Percentiles rank a stretch among this genome's conserved stretches.
phyloP scores from a whole-genome alignment of 2,329 filamentous ascomycete genomes.

The Fusarium sp. region DNA sequence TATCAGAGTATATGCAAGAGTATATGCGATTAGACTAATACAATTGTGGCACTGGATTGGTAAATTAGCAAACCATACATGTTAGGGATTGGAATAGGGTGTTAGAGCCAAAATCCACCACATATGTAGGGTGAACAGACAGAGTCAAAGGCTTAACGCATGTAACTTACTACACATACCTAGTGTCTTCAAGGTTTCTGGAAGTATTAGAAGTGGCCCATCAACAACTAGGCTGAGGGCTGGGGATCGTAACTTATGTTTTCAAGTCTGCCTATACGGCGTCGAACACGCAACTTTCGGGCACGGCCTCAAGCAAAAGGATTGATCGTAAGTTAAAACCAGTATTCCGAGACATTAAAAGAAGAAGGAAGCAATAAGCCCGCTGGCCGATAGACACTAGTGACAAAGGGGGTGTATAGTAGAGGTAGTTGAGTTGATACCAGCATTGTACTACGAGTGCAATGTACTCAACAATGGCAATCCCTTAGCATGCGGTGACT shows the following conservation, averaged over 20 bases:
- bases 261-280: not conserved
- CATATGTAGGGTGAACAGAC: not conserved
- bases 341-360: not conserved
- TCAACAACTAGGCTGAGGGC: not conserved
- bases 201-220: not conserved
- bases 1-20: not conserved
- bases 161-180: not conserved
- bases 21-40: conserved; percentile 10
- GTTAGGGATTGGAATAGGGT: not conserved
- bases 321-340: not conserved
- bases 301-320: not conserved
- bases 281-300: not conserved
- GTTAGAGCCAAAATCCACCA: too few relatives aligned
- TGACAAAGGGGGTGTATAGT: not conserved
- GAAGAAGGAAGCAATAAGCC: not conserved
- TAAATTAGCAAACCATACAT: not conserved
- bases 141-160: conserved; percentile 6
- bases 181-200: not conserved
- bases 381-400: not conserved
- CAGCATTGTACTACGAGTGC: conserved; percentile 1
- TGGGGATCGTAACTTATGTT: not conserved
- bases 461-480: not conserved
- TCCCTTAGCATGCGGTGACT: not conserved
- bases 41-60: not conserved
- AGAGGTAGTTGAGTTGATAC: not conserved